Evolutionary conservation across 352 stramenopile species (phyloP), one percentile per base, ranked within the genome.

Genomic region (Globisporangium megalacanthum): DNA sequence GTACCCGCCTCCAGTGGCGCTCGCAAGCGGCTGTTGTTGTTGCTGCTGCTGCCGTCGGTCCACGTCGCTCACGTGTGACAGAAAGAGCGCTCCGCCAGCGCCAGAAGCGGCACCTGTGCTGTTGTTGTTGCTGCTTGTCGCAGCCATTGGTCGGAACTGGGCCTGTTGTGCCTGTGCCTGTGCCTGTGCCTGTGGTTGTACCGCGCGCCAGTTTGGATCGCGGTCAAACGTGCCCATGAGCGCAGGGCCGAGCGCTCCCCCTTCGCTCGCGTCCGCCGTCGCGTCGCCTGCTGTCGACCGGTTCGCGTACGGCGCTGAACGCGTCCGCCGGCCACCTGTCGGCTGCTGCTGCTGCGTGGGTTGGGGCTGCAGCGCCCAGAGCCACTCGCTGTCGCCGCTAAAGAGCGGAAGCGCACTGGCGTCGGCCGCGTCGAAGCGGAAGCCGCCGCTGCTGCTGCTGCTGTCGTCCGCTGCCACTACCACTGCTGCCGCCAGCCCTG

Each of bases 171-270:
- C 15, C 58, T 63, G 56, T 56, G 54, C 37, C 41, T 60, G 62
- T 19, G 62, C 57, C 3, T 59, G 48, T 29, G 25, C 25, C 25
- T 29, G 25, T 29, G 25, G 62, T 44, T 66, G 75, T 72, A 87
- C 78, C 47, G 68, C 60, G 55, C 72, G 67, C 69, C 78, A 69
- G 45, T 75, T 64, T n/a, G 67, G 58, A 25, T 78, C 58, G 37
- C 75, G 74, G 60, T 89, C 76, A 70, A 78, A 86, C 36, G 78
- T 82, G 45, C 74, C 79, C 75, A 88, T 86, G 15, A 54, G 31
- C 49, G 42, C 45, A 51, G 56, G 37, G 29, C 11, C n/a, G 29
- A 15, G 15, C 46, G 29, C 29, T 51, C 44, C 42, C 17, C 22
- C 46, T 41, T 57, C 15, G 56, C 31, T 29, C 9, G 47, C 39